Base-by-base conservation (phyloP, 352 stramenopile species). In the Aphanomyces euteiches region DNA sequence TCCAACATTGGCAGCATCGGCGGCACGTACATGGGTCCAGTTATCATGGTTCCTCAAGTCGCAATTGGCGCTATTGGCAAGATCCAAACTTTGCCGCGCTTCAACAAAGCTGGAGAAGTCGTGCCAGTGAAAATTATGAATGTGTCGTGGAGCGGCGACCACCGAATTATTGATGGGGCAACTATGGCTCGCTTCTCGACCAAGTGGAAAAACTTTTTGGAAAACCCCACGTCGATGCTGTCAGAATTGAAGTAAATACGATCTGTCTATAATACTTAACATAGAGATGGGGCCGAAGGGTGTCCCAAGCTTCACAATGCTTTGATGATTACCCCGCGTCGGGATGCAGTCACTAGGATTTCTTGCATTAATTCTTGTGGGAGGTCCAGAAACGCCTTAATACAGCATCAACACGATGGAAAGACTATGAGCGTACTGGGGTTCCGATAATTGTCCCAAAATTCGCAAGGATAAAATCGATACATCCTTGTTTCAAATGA, bases 171-270 rank as follows among this genome's bases (percentile, higher is more conserved):
- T 58, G 97, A 99, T 75, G 97, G 97, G 56, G 97, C 96, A 5
- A 99, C 96, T 10, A 97, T 99, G 85, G 96, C 96, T 28, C 82
- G 93, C 38, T 99, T 99, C 79, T 98, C 93, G 36, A 99, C 98
- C 77, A 77, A 90, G 74, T 98, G 92, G 92, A 99, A 99, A 78
- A 75, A 59, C 37, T 98, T 96, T 78, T 77, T 99, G 73, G 96
- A 99, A 77, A 97, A 95, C 56, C 97, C 96, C 28, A 74, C 90
- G 41, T 78, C 81, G 50, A 98, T 98, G 90, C 76, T 98, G 19
- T 85, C 89, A 36, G 89, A 97, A 75, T 74, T 98, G 79, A 92
- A 78, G 76, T 95, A 73, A 89, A 59, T 5, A n/a, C 10, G 37
- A 47, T 34, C 39, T 34, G 56, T 64, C 12, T 41, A 19, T 36